Evolutionary conservation across 148 eudicot species (phyloP).

Genomic region (Amaranthus hypochondriacus): DNA sequence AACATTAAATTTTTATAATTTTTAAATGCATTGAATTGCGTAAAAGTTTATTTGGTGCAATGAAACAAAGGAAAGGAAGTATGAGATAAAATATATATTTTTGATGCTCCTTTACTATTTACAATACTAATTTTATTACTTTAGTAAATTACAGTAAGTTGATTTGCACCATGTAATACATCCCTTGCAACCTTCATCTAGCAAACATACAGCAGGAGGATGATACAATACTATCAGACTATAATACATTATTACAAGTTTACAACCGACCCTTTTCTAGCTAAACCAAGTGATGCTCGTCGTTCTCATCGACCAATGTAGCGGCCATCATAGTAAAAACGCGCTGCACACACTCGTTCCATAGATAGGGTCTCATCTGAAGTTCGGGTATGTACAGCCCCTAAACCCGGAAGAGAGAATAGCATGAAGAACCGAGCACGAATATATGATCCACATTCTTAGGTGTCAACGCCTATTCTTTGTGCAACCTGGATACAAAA

Average conservation of each 20-base stretch:
- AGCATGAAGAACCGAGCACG: not conserved
- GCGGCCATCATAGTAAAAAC: not conserved
- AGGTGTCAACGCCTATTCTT: conserved; percentile 69
- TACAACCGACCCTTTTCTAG: not conserved
- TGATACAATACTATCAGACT: not conserved
- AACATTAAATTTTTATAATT: too few relatives aligned
- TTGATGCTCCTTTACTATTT: too few relatives aligned
- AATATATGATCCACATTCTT: conserved; percentile 18
- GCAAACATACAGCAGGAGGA: too few relatives aligned
- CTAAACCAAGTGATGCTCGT: not conserved
- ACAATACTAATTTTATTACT: not conserved
- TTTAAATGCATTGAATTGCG: too few relatives aligned
- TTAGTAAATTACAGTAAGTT: not conserved
- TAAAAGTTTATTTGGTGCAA: too few relatives aligned
- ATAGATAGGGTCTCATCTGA: conserved; percentile 6
- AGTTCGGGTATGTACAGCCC: conserved; percentile 11
- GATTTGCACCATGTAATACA: not conserved
- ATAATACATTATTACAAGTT: not conserved
- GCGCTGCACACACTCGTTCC: not conserved
- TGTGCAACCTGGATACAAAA: conserved; percentile 61
- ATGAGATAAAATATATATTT: too few relatives aligned
- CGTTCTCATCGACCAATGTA: not conserved
- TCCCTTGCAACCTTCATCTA: not conserved
- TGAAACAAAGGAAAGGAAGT: too few relatives aligned
- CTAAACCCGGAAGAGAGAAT: not conserved